Evolutionary conservation across 1,284 basidiomycete genomes (phyloP), one percentile per base, ranked within the genome.

Genomic region (Ceratobasidium sp.): DNA sequence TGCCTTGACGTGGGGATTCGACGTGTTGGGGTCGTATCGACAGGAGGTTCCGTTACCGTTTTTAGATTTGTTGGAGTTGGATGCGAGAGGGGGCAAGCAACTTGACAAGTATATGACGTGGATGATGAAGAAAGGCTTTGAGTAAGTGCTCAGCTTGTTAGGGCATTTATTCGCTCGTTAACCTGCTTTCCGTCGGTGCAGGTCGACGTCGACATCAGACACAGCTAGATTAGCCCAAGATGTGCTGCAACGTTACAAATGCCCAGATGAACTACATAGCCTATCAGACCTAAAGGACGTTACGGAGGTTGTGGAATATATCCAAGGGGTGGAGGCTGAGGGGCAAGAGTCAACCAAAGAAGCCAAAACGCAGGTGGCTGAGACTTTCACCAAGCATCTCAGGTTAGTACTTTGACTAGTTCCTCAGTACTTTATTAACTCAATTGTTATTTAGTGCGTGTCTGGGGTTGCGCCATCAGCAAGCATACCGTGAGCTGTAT

Each of bases 61-160:
- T 51, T 29, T 72, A 29, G 67, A 72, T 31, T 60, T 72, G 31
- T 27, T 72, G 31, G 67, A 72, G 27, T 45, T 72, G 17, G 54
- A 59, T 9, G 67, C 67, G 14, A 59, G 47, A 22, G 67, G 56
- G 15, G 45, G 54, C 15, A 41, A 57, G 24, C 54, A 72, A 8
- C 17, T 72, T n/a, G 67, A 60, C 15, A 72, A 72, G 51, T 72
- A 72, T 60, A 19, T 44, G 19, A 50, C 31, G 19, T 72, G 67
- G 67, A 72, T 72, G 67, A 41, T 72, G 22, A 60, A 60, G 54
- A 72, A 60, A 31, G 67, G 67, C 4, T 72, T 72, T 31, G 67
- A 72, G 67, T 72, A 41, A 4, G 67, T 51, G 19, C 9, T 22
- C 22, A n/a, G 6, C 4, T 31, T 66, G 27, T 15, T 29, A 22